phyloP scores from a whole-genome alignment of 495 filamentous ascomycete genomes.

The Xylaria longipes region DNA sequence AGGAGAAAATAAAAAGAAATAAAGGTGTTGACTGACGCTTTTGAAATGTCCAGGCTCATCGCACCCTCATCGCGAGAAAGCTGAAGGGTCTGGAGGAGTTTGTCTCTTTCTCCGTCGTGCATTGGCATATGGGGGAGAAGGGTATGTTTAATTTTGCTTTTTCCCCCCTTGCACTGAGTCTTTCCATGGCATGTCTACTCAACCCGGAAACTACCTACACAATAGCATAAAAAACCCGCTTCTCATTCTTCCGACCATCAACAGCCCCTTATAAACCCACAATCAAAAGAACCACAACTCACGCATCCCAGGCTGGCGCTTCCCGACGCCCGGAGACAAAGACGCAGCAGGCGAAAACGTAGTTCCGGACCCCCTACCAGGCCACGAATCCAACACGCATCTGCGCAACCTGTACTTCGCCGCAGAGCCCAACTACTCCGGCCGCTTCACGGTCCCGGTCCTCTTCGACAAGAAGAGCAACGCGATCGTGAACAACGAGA shows the following conservation, averaged over 20 bases:
- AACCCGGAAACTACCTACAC: neutral
- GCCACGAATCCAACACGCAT: slow-evolving; percentile 60
- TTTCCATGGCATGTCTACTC: neutral
- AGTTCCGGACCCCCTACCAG: slow-evolving; percentile 66
- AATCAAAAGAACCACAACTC: neutral
- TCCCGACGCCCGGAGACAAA: slow-evolving; percentile 66
- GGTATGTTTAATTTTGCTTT: slow-evolving; percentile 32
- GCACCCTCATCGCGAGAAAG: slow-evolving; percentile 74
- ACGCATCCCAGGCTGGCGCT: slow-evolving; percentile 74
- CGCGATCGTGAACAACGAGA: slow-evolving; percentile 83
- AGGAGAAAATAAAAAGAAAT: neutral
- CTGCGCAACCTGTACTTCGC: slow-evolving; percentile 75
- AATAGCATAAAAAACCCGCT: neutral
- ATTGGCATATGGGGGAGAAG: slow-evolving; percentile 67
- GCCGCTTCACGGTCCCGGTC: slow-evolving; percentile 77
- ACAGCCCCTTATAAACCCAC: too few relatives aligned
- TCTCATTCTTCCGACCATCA: neutral
- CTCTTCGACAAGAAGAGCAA: slow-evolving; percentile 76
- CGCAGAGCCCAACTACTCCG: slow-evolving; percentile 68
- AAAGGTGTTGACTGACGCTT: slow-evolving; percentile 11
- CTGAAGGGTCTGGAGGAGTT: slow-evolving; percentile 80
- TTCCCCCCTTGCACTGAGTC: neutral
- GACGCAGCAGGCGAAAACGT: slow-evolving; percentile 60
- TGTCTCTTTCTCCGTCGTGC: slow-evolving; percentile 71
- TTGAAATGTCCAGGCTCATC: slow-evolving; percentile 63